phyloP scores from a whole-genome alignment of 345 rosid genomes.

The Melaleuca alternifolia region DNA sequence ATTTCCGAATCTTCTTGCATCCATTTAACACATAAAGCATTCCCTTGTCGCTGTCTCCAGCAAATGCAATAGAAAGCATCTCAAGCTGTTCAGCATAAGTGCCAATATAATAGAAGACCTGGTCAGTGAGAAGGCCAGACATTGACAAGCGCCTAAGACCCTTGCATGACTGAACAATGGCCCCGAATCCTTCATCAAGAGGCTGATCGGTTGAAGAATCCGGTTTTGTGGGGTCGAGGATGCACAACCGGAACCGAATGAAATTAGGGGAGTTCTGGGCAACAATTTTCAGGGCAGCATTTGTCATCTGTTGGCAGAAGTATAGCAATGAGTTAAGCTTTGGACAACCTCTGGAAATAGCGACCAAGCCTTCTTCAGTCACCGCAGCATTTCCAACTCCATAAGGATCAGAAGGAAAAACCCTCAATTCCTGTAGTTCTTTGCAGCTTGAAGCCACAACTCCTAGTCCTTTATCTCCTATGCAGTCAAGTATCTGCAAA shows the following conservation, averaged over 20 bases:
- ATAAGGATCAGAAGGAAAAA: conserved; percentile 77
- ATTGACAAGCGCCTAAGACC: conserved; percentile 62
- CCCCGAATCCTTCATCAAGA: conserved; percentile 96
- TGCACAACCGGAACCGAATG: conserved; percentile 70
- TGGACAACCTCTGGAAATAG: conserved; percentile 72
- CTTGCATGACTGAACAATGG: conserved; percentile 71
- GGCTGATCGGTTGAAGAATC: conserved; percentile 65
- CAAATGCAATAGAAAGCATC: conserved; percentile 95
- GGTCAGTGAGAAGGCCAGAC: conserved; percentile 70
- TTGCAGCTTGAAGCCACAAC: conserved; percentile 73
- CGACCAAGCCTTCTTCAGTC: conserved; percentile 82
- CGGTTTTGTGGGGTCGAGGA: conserved; percentile 61
- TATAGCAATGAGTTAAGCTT: conserved; percentile 78
- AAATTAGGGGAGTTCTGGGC: conserved; percentile 84
- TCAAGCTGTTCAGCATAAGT: conserved; percentile 75
- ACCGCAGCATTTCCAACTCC: conserved; percentile 52
- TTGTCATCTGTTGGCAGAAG: conserved; percentile 96
- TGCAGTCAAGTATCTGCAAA: conserved; percentile 79
- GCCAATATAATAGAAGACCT: conserved; percentile 82
- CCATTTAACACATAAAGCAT: conserved; percentile 84
- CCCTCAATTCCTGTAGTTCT: conserved; percentile 79
- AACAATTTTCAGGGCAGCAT: conserved; percentile 74
- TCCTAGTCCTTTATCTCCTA: conserved; percentile 82
- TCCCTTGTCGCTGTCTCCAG: conserved; percentile 77
- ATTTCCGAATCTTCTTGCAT: conserved; percentile 79